Conservation (phyloP, 2,329 filamentous ascomycete species). For the Hymenoscyphus fraxineus region DNA sequence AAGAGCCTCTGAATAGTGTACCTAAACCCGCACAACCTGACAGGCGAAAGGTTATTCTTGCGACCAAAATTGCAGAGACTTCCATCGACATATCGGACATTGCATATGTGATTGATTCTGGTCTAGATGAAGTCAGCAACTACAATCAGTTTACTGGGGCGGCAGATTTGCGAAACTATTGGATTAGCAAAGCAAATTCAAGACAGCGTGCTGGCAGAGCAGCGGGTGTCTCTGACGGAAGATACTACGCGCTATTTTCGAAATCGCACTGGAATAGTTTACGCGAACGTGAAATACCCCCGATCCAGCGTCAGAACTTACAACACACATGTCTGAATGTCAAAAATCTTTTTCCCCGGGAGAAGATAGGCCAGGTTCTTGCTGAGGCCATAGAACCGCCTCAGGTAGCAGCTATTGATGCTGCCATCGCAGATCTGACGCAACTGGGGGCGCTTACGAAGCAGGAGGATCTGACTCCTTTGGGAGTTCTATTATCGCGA, state of each 20-base stretch:
- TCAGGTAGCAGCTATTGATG: slow-evolving; percentile 74
- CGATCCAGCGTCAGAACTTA: slow-evolving; percentile 84
- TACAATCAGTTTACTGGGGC: slow-evolving; percentile 87
- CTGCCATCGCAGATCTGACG: slow-evolving; percentile 72
- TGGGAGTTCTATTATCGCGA: slow-evolving; percentile 84
- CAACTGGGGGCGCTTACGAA: slow-evolving; percentile 84
- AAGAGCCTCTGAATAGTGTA: slow-evolving; percentile 81
- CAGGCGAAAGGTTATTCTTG: slow-evolving; percentile 85
- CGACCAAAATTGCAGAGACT: slow-evolving; percentile 95
- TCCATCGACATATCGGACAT: slow-evolving; percentile 98
- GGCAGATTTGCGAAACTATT: slow-evolving; percentile 84
- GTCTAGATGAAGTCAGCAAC: slow-evolving; percentile 88
- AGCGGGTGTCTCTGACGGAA: slow-evolving; percentile 42
- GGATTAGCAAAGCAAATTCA: slow-evolving; percentile 86
- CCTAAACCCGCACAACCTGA: slow-evolving; percentile 70
- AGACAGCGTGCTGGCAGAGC: slow-evolving; percentile 91
- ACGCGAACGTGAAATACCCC: slow-evolving; percentile 59
- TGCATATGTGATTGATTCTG: slow-evolving; percentile 89
- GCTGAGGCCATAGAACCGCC: slow-evolving; percentile 83
- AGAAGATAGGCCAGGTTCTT: slow-evolving; percentile 71
- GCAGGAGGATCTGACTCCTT: slow-evolving; percentile 71
- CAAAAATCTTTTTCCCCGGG: slow-evolving; percentile 86
- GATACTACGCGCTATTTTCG: not conserved
- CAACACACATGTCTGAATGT: slow-evolving; percentile 91
- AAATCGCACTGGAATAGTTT: slow-evolving; percentile 58